Evolutionary conservation across 352 stramenopile species (phyloP), one percentile per base, ranked within the genome.

Genomic region (Globisporangium barbulae): DNA sequence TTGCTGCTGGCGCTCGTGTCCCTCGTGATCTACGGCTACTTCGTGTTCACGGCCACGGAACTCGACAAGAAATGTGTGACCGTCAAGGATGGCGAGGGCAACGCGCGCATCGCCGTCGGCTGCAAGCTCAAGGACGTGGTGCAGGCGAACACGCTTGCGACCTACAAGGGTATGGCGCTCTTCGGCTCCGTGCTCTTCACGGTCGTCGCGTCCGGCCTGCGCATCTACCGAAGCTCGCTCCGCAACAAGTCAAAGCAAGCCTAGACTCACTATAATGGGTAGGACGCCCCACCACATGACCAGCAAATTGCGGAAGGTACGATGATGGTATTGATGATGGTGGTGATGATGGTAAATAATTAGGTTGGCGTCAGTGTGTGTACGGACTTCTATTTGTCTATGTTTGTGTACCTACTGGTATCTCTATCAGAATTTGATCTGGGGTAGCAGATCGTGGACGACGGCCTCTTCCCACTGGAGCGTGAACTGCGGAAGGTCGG

Each of bases 181-280:
- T 49, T 90, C 21, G 82, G 71, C 10, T 72, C 85, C 39, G 74
- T 85, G 39, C 72, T 61, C 0, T 89, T 84, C 59, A 88, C 79
- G n/a, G 80, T 90, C 62, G 9, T 81, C 6, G 81, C 82, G 39
- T 88, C 82, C 25, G 52, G 78, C 22, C 68, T 91, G 45, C 84
- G 84, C 48, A 78, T 91, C 63, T 91, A 89, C 71, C 75, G 61
- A 47, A 84, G 81, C 52, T 70, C 82, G 37, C 66, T 93, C 52
- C 71, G 71, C n/a, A 56, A 76, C 57, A 90, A 93, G 69, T 58
- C 76, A 22, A 91, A 93, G 61, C 79, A 81, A 8, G 35, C 21
- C 45, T 31, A 53, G 45, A 28, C 2, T 28, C 25, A 2, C 25
- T 28, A 28, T 28, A 28, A 28, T 28, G 25, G 25, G 2, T 28